A percentile compares a stretch with the other conserved stretches of the same genome.
Evolutionary conservation across 2,329 filamentous ascomycete genomes (phyloP).

Genomic region (Achaetomium macrosporum): DNA sequence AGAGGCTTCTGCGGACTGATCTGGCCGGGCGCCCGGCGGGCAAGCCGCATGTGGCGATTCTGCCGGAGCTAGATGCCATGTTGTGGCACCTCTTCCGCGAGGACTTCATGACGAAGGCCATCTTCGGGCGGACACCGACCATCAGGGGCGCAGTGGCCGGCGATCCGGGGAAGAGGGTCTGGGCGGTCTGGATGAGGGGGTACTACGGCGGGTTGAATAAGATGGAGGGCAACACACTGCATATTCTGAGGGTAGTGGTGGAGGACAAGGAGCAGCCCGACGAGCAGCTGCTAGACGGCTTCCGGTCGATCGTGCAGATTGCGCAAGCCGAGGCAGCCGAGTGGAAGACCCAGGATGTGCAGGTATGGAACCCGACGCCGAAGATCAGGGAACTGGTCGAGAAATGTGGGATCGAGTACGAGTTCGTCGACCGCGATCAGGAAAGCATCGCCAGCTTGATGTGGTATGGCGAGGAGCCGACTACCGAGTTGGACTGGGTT

Average conservation of each 20-base stretch:
- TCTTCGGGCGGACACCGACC: constrained; percentile 51
- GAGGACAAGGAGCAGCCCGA: constrained; percentile 46
- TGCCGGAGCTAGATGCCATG: constrained; percentile 62
- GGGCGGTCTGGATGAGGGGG: constrained; percentile 66
- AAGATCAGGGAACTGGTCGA: constrained; percentile 44
- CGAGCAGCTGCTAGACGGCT: constrained; percentile 43
- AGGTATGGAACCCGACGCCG: constrained; percentile 77
- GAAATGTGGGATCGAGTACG: constrained; percentile 42
- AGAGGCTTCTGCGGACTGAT: constrained; percentile 50
- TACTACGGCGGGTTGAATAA: constrained; percentile 53
- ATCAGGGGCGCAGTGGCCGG: constrained; percentile 66
- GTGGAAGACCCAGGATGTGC: constrained; percentile 65
- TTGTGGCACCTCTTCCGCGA: constrained; percentile 77
- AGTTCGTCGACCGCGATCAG: constrained; percentile 50
- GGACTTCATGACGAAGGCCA: constrained; percentile 63
- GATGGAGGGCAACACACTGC: constrained; percentile 58
- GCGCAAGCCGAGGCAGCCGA: constrained; percentile 65
- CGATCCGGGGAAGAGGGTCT: constrained; percentile 51
- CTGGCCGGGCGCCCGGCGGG: constrained; percentile 36
- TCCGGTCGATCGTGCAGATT: constrained; percentile 58
- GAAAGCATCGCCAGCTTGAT: constrained; percentile 66
- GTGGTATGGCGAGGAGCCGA: constrained; percentile 58
- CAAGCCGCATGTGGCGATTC: constrained; percentile 56
- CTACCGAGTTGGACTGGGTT: constrained; percentile 60
- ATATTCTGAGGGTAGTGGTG: constrained; percentile 63